Percentiles rank a stretch among this genome's conserved stretches.
phyloP scores from a whole-genome alignment of 1,284 basidiomycete genomes.

The Moniliophthora roreri region DNA sequence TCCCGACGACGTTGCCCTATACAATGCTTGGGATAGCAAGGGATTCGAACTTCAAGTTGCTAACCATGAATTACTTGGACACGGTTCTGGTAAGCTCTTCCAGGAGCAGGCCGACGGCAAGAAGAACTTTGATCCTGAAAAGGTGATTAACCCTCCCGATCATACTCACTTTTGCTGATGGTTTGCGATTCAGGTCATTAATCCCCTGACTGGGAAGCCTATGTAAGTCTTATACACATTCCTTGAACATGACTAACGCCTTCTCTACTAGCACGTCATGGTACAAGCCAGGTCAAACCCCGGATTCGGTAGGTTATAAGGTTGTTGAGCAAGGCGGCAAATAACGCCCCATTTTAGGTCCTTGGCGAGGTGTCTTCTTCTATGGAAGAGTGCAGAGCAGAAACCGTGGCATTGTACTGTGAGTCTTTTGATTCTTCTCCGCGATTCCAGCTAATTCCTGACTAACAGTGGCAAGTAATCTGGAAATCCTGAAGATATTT shows the following conservation, averaged over 20 bases:
- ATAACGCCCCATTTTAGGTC: no score
- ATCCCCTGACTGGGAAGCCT: conserved; percentile 80
- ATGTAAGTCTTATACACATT: conserved; percentile 46
- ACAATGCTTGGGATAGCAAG: conserved; percentile 72
- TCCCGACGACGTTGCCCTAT: conserved; percentile 68
- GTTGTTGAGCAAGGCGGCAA: no score
- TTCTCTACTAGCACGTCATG: conserved; percentile 57
- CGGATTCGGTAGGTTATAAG: conserved; percentile 74
- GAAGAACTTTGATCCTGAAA: conserved; percentile 75
- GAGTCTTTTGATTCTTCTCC: conserved; percentile 26
- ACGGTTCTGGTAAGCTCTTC: conserved; percentile 80
- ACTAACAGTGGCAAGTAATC: conserved; percentile 64
- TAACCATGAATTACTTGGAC: conserved; percentile 81
- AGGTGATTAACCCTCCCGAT: conserved; percentile 32
- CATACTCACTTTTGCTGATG: neutral
- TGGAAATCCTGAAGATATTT: conserved; percentile 75
- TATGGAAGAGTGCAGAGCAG: conserved; percentile 86
- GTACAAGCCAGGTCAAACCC: conserved; percentile 84
- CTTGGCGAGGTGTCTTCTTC: conserved; percentile 84
- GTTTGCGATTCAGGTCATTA: conserved; percentile 53
- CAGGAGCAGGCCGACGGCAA: conserved; percentile 72
- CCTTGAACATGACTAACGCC: conserved; percentile 1
- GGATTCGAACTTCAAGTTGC: conserved; percentile 86
- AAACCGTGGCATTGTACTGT: conserved; percentile 79
- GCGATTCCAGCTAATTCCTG: neutral